These are phyloP conservation scores for Talaromyces amestolkiae DNA, from an alignment of 2,329 filamentous ascomycete genomes.

Conservation along the genomic window DNA sequence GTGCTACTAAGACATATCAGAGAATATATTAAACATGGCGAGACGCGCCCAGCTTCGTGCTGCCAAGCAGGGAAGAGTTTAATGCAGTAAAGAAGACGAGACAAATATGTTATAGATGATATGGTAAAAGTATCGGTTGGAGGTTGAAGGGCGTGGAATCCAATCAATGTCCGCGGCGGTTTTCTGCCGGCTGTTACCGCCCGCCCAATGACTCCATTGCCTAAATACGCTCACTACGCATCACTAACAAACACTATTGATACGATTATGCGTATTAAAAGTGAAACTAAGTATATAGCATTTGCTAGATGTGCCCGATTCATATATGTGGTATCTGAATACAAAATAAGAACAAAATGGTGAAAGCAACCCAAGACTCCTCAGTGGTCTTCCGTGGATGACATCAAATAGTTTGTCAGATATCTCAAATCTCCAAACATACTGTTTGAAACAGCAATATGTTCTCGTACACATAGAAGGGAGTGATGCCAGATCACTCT, in stretches of 20 bases:
- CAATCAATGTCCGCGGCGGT: conserved; percentile 7
- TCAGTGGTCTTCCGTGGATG: neutral
- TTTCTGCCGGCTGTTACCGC: conserved; percentile 9
- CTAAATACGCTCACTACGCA: neutral
- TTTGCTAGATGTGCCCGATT: neutral
- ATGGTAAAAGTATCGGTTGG: neutral
- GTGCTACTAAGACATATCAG: conserved; percentile 6
- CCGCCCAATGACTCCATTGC: neutral
- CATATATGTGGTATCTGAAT: conserved; percentile 14
- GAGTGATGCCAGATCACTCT: conserved; percentile 45
- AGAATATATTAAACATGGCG: conserved; percentile 11
- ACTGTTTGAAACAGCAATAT: neutral
- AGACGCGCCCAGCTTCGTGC: conserved; percentile 7
- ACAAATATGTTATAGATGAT: neutral
- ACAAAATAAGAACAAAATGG: neutral
- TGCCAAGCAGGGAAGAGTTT: neutral
- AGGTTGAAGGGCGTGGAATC: neutral
- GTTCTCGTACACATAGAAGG: neutral
- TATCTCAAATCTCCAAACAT: neutral
- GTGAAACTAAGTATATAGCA: neutral
- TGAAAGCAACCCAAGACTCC: conserved; percentile 2
- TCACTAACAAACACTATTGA: neutral
- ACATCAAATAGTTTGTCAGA: neutral
- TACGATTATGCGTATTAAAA: no score
- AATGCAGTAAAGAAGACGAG: neutral